A percentile compares a stretch with the other conserved stretches of the same genome.
Conservation (phyloP, 148 eudicot genomes). For the Polygonum aviculare region DNA sequence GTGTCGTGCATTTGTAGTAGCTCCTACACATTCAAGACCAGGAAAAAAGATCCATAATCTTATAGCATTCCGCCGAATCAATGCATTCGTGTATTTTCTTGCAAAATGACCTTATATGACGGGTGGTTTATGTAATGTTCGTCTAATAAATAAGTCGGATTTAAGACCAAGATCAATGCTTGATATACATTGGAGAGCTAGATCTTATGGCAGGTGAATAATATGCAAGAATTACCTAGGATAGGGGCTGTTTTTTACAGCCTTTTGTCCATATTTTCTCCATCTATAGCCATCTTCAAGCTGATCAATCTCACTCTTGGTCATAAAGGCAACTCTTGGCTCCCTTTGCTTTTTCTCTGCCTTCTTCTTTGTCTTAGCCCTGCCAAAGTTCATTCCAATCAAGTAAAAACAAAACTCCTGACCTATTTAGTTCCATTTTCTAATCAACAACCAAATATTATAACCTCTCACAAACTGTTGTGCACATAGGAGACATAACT, state of each 20-base stretch:
- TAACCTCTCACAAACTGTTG: not conserved
- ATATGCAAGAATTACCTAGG: constrained; percentile 28
- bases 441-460: not conserved
- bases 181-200: not conserved
- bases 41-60: too few species aligned
- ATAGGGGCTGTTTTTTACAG: constrained; percentile 57
- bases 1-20: constrained; percentile 54
- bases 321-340: constrained; percentile 48
- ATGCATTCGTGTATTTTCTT: too few species aligned
- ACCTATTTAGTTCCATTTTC: not conserved
- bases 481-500: not conserved
- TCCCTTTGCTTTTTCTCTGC: constrained; percentile 41
- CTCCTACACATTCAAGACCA: constrained; percentile 21
- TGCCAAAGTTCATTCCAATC: not conserved
- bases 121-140: too few species aligned
- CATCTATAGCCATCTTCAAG: constrained; percentile 62
- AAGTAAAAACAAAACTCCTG: not conserved
- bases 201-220: not conserved
- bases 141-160: not conserved
- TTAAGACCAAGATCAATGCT: not conserved
- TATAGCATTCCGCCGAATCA: too few species aligned
- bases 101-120: too few species aligned
- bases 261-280: constrained; percentile 61
- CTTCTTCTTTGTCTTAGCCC: constrained; percentile 20
- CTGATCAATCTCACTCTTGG: constrained; percentile 52